phyloP scores from a whole-genome alignment of 257 asterid species.

The Nicotiana noctiflora region DNA sequence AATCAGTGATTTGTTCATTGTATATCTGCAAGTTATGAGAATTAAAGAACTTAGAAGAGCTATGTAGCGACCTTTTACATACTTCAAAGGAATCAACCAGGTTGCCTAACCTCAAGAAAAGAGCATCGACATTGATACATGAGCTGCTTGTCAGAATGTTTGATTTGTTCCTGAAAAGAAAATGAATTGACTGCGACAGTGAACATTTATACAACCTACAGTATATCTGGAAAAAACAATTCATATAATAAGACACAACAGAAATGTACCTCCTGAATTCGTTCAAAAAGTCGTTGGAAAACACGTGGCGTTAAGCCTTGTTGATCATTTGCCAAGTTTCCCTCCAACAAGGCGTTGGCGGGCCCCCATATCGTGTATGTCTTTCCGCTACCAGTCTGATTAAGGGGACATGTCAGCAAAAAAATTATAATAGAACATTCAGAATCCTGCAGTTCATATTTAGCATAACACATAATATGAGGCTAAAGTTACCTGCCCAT shows the following conservation, averaged over 20 bases:
- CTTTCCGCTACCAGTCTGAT: slow-evolving; percentile 97
- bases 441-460: background rate
- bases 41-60: slow-evolving; percentile 1
- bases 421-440: slow-evolving; percentile 12
- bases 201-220: background rate
- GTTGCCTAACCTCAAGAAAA: slow-evolving; percentile 76
- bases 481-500: slow-evolving; percentile 66
- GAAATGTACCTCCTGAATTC: slow-evolving; percentile 62
- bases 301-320: slow-evolving; percentile 98
- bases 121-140: slow-evolving; percentile 92
- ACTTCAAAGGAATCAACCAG: slow-evolving; percentile 3
- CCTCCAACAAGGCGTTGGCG: slow-evolving; percentile 73
- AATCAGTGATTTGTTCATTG: slow-evolving; percentile 97
- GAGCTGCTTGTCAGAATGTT: slow-evolving; percentile 75
- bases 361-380: slow-evolving; percentile 99
- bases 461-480: background rate
- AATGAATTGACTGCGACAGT: background rate
- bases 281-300: slow-evolving; percentile 62
- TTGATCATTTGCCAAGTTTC: slow-evolving; percentile 40
- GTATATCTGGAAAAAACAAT: background rate
- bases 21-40: slow-evolving; percentile 57
- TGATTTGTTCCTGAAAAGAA: slow-evolving; percentile 73
- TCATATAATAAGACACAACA: background rate
- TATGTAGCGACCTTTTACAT: background rate
- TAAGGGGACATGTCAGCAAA: slow-evolving; percentile 1